These are phyloP conservation scores for Stagonosporopsis chrysanthemi DNA, from an alignment of 2,329 filamentous ascomycete species.

Conservation along the genomic window DNA sequence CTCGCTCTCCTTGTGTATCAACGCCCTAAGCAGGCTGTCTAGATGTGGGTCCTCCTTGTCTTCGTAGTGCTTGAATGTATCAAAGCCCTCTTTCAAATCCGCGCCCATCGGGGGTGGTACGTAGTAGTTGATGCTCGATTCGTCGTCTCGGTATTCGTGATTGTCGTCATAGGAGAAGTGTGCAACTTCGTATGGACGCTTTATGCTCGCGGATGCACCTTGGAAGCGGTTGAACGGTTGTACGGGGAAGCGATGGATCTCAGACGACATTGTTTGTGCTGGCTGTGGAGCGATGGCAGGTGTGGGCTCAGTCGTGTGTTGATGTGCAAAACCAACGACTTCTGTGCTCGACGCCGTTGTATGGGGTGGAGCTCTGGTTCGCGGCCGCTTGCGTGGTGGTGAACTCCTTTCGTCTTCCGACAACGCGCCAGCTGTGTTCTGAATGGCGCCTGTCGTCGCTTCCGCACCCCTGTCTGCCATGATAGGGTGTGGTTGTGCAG, in stretches of 20 bases:
- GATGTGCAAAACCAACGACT: not conserved
- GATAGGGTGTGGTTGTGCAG: not conserved
- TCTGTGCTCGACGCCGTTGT: not conserved
- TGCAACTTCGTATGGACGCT: slow-evolving; percentile 75
- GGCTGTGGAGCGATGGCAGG: not conserved
- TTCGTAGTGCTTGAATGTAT: slow-evolving; percentile 83
- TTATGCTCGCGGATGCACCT: slow-evolving; percentile 44
- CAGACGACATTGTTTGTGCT: not conserved
- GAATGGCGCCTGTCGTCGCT: slow-evolving; percentile 1
- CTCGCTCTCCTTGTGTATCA: slow-evolving; percentile 75
- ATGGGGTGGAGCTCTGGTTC: slow-evolving; percentile 45
- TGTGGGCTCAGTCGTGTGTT: not conserved
- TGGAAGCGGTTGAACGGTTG: slow-evolving; percentile 46
- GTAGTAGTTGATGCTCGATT: slow-evolving; percentile 85
- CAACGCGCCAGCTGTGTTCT: slow-evolving; percentile 12
- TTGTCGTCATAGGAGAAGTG: slow-evolving; percentile 92
- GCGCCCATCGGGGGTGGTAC: slow-evolving; percentile 76
- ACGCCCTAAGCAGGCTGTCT: slow-evolving; percentile 78
- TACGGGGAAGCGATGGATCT: slow-evolving; percentile 37
- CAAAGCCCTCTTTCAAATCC: slow-evolving; percentile 81
- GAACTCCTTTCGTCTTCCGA: slow-evolving; percentile 24
- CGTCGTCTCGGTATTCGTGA: slow-evolving; percentile 77
- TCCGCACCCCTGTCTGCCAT: not conserved
- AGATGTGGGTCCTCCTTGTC: slow-evolving; percentile 86
- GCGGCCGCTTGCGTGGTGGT: slow-evolving; percentile 41